phyloP scores from a whole-genome alignment of 192 early-diverging fungal genomes.

The Dispira simplex region DNA sequence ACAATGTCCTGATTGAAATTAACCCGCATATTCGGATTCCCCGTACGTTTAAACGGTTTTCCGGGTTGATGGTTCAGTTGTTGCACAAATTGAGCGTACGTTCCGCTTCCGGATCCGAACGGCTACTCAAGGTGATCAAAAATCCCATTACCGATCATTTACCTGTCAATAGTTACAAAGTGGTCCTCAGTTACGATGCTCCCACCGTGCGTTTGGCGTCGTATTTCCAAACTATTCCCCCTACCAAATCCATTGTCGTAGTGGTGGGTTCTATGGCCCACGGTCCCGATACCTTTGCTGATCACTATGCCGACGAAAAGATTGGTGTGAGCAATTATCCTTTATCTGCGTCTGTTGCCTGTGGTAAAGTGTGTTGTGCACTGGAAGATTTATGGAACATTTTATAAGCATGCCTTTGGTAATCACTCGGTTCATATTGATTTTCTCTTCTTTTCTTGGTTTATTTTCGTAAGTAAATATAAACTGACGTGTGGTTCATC shows the following conservation, averaged over 20 bases:
- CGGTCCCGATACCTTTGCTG: slow-evolving; percentile 89
- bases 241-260: slow-evolving; percentile 70
- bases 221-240: slow-evolving; percentile 63
- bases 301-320: slow-evolving; percentile 92
- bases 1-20: slow-evolving; percentile 94
- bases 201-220: slow-evolving; percentile 64
- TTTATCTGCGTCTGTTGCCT: slow-evolving; percentile 91
- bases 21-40: slow-evolving; percentile 97
- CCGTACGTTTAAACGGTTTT: slow-evolving; percentile 98
- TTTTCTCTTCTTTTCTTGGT: too few species aligned
- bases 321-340: slow-evolving; percentile 95
- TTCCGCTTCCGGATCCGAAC: slow-evolving; percentile 79
- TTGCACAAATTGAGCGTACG: slow-evolving; percentile 94
- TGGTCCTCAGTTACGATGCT: slow-evolving; percentile 78
- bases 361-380: slow-evolving; percentile 80
- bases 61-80: slow-evolving; percentile 97
- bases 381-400: slow-evolving; percentile 88
- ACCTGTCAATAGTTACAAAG: slow-evolving; percentile 70
- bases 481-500: too few species aligned
- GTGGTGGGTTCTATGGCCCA: slow-evolving; percentile 96
- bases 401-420: slow-evolving; percentile 28
- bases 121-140: slow-evolving; percentile 91
- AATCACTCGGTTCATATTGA: too few species aligned
- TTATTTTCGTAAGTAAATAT: too few species aligned
- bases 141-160: slow-evolving; percentile 96